phyloP scores from a whole-genome alignment of 164 flowering plant species.

The Magnolia kwangsiensis region DNA sequence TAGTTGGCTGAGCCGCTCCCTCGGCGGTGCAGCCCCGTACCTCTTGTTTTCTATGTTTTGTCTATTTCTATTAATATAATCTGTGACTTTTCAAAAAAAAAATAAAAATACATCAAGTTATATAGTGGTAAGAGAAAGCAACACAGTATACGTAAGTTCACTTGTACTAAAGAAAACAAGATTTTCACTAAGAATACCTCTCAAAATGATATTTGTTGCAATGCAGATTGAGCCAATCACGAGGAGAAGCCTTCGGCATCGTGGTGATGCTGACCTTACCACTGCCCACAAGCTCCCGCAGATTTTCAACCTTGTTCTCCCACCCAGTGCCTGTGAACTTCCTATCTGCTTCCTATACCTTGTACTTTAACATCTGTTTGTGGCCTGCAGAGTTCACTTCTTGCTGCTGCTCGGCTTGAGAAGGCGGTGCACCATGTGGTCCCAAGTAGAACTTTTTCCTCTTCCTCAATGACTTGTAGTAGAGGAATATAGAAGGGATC shows the following conservation, averaged over 20 bases:
- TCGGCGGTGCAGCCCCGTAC: no score
- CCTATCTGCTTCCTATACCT: conserved; percentile 82
- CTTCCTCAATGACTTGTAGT: conserved; percentile 28
- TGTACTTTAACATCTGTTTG: conserved; percentile 79
- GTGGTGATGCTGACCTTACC: conserved; percentile 19
- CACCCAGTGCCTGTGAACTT: conserved; percentile 51
- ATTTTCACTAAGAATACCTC: conserved; percentile 22
- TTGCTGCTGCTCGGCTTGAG: conserved; percentile 51
- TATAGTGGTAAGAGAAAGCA: no score
- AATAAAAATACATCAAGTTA: no score
- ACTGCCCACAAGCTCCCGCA: conserved; percentile 72
- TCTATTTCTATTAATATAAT: no score
- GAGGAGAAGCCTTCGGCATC: conserved; percentile 54
- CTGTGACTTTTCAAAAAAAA: no score
- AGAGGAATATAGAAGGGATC: no score
- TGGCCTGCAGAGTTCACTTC: conserved; percentile 48
- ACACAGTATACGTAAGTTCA: no score
- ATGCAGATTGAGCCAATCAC: conserved; percentile 97
- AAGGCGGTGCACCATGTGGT: conserved; percentile 91
- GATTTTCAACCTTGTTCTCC: conserved; percentile 76
- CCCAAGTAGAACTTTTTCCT: conserved; percentile 76
- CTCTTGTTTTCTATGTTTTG: no score
- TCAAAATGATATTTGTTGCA: conserved; percentile 87
- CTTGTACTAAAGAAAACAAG: background rate
- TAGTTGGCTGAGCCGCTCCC: no score